Conservation (phyloP, 2,329 filamentous ascomycete species). For the Didymella pinodella region DNA sequence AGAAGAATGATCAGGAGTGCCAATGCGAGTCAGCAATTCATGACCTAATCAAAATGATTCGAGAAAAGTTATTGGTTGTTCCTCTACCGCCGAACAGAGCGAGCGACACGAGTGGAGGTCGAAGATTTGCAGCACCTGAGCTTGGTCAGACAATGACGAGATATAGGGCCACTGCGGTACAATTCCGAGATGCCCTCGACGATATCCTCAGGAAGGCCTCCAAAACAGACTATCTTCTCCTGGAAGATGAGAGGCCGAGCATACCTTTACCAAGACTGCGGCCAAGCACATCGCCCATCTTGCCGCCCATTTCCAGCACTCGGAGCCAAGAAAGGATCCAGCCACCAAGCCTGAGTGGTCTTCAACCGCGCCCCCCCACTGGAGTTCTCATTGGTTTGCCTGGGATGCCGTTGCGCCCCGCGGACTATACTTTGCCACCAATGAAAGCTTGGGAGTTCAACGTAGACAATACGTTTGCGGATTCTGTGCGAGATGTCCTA, state of each 20-base stretch:
- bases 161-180: background rate
- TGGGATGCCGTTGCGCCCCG: too few relatives aligned
- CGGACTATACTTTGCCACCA: too few relatives aligned
- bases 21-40: background rate
- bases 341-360: too few relatives aligned
- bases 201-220: background rate
- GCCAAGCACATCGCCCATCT: too few relatives aligned
- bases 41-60: background rate
- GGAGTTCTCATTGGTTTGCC: too few relatives aligned
- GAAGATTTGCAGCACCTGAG: background rate
- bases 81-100: background rate
- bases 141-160: background rate
- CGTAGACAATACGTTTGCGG: background rate
- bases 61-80: background rate
- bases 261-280: too few relatives aligned
- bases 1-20: background rate
- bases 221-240: too few relatives aligned
- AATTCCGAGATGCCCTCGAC: background rate
- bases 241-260: too few relatives aligned
- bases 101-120: background rate
- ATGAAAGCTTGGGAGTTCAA: background rate
- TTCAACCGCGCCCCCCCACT: too few relatives aligned
- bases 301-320: too few relatives aligned
- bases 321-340: too few relatives aligned
- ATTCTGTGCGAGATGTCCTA: background rate